phyloP scores from a whole-genome alignment of 306 rosid genomes.

The Lotus japonicus region DNA sequence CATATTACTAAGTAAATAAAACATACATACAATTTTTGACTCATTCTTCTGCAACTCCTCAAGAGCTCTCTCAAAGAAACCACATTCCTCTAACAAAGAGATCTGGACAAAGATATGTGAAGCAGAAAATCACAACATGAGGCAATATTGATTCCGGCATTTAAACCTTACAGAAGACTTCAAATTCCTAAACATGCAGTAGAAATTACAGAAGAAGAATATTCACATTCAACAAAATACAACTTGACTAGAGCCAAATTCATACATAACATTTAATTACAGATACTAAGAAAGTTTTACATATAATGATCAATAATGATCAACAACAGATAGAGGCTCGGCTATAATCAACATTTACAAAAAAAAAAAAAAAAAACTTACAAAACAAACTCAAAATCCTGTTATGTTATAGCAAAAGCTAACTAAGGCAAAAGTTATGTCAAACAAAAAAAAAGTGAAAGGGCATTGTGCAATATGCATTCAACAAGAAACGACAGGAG shows the following conservation, averaged over 20 bases:
- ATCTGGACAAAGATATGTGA: slow-evolving; percentile 42
- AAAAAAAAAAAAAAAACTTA: too few relatives aligned
- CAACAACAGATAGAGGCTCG: neutral
- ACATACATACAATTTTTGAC: slow-evolving; percentile 57
- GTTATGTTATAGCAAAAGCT: neutral
- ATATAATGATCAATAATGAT: neutral
- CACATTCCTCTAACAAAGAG: slow-evolving; percentile 80
- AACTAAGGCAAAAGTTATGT: neutral
- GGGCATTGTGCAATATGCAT: neutral
- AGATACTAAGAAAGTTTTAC: slow-evolving; percentile 3
- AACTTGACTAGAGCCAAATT: neutral
- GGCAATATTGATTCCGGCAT: neutral
- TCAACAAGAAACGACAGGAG: slow-evolving; percentile 14
- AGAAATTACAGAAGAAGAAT: neutral
- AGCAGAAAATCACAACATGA: slow-evolving; percentile 22
- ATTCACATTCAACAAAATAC: neutral
- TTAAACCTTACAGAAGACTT: neutral
- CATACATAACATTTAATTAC: neutral
- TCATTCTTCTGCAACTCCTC: slow-evolving; percentile 75
- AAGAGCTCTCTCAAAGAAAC: slow-evolving; percentile 62
- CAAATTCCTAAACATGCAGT: neutral
- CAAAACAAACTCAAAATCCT: neutral
- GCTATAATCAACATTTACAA: neutral
- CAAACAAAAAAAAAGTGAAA: neutral
- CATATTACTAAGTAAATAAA: slow-evolving; percentile 16